These are phyloP conservation scores for Pseudohalonectria lignicola DNA, from an alignment of 2,329 filamentous ascomycete genomes.

Conservation along the genomic window DNA sequence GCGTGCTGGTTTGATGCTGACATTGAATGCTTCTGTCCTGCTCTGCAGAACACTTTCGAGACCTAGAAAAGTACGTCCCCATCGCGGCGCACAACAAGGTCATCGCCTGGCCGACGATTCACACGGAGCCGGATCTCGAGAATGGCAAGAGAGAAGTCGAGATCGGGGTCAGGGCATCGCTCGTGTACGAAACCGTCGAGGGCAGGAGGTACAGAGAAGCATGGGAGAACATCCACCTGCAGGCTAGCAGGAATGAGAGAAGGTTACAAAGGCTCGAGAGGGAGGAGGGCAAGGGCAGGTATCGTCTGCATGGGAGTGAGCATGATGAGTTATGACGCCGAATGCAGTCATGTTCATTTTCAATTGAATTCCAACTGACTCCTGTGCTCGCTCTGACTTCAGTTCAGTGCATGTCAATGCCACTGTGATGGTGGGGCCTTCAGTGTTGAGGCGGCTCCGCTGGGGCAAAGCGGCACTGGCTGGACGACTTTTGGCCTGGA, in stretches of 20 bases:
- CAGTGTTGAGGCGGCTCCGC: too few relatives aligned
- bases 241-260: slow-evolving; percentile 3
- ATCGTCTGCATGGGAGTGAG: not conserved
- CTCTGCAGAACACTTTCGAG: slow-evolving; percentile 5
- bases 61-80: slow-evolving; percentile 17
- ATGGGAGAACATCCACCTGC: slow-evolving; percentile 1
- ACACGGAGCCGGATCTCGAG: slow-evolving; percentile 15
- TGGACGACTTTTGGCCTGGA: too few relatives aligned
- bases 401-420: too few relatives aligned
- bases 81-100: slow-evolving; percentile 14
- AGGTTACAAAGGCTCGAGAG: slow-evolving; percentile 1
- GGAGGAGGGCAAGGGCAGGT: slow-evolving; percentile 1
- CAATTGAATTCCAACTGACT: too few relatives aligned
- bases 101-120: slow-evolving; percentile 18
- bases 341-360: too few relatives aligned
- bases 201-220: slow-evolving; percentile 3
- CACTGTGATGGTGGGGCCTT: too few relatives aligned
- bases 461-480: too few relatives aligned
- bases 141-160: slow-evolving; percentile 14
- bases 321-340: slow-evolving; percentile 3
- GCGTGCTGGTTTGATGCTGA: too few relatives aligned
- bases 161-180: slow-evolving; percentile 17
- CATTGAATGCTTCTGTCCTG: too few relatives aligned
- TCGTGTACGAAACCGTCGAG: slow-evolving; percentile 1
- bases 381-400: too few relatives aligned